phyloP scores from a whole-genome alignment of 305 asterid genomes.

The Rubia balearica region DNA sequence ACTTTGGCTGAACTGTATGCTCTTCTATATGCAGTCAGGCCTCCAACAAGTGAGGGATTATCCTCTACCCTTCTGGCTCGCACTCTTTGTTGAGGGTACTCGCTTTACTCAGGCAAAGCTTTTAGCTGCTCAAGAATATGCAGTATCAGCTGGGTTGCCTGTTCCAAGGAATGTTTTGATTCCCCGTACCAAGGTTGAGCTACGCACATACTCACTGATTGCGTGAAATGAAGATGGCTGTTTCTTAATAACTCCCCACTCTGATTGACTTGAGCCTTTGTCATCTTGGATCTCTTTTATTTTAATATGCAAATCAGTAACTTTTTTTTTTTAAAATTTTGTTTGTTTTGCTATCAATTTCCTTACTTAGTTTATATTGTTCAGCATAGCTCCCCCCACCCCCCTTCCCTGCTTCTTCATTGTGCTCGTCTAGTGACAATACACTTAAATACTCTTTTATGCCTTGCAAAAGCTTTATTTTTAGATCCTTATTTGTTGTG shows the following conservation, averaged over 20 bases:
- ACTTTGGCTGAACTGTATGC: slow-evolving; percentile 19
- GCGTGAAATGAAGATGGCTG: not conserved
- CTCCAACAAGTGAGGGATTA: slow-evolving; percentile 62
- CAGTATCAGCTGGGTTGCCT: slow-evolving; percentile 67
- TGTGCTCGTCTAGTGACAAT: no score
- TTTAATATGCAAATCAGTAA: not conserved
- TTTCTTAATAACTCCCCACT: not conserved
- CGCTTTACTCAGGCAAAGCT: slow-evolving; percentile 96
- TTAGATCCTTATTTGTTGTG: not conserved
- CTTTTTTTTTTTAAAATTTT: no score
- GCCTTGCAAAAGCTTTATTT: not conserved
- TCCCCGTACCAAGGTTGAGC: slow-evolving; percentile 88
- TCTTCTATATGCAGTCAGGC: slow-evolving; percentile 52
- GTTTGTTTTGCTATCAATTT: no score
- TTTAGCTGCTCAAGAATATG: slow-evolving; percentile 94
- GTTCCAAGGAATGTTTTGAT: slow-evolving; percentile 87
- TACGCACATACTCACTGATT: not conserved
- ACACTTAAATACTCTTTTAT: not conserved
- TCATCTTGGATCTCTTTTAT: not conserved
- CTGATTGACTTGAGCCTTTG: not conserved
- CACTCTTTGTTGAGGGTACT: slow-evolving; percentile 96
- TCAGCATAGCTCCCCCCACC: no score
- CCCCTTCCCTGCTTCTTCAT: no score
- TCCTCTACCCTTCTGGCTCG: slow-evolving; percentile 92
- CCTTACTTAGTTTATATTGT: not conserved